Conservation (phyloP, 108 stramenopile genomes). For the Nitzschia sp. region DNA sequence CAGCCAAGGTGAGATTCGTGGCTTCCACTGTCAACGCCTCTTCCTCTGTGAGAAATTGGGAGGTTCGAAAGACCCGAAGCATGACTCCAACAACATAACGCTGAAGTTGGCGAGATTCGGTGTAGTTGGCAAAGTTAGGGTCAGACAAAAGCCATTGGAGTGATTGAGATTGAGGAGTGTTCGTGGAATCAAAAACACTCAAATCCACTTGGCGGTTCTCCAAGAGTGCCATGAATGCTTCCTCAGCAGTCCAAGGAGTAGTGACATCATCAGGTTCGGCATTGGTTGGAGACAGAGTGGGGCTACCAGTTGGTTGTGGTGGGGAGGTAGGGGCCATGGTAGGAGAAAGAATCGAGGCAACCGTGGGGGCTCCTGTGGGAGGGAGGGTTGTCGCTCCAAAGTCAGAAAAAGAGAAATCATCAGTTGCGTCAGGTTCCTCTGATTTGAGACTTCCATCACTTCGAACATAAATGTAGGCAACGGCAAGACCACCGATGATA, state of each 20-base stretch:
- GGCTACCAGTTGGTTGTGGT: not conserved
- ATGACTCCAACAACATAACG: conserved; percentile 24
- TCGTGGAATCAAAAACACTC: not conserved
- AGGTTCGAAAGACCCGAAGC: no score
- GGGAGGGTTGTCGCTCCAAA: not conserved
- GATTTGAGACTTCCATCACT: not conserved
- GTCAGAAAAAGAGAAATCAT: not conserved
- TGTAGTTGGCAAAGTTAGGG: conserved; percentile 24
- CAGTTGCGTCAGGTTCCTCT: not conserved
- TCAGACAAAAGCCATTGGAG: conserved; percentile 25
- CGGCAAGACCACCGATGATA: not conserved
- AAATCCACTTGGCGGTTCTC: no score
- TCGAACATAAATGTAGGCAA: conserved; percentile 5
- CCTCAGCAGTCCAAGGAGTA: no score
- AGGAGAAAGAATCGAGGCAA: not conserved
- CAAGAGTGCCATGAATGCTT: no score
- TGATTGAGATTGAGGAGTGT: conserved; percentile 20
- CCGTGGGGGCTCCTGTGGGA: not conserved
- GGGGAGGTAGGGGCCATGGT: not conserved
- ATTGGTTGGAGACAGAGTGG: not conserved
- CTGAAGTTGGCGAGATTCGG: conserved; percentile 30
- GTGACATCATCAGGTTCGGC: no score
- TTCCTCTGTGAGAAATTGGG: no score
- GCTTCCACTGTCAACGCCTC: conserved; percentile 4
- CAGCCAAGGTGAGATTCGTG: not conserved